Evolutionary conservation across 2,329 filamentous ascomycete species (phyloP).

Genomic region (Alternaria incomplexa): DNA sequence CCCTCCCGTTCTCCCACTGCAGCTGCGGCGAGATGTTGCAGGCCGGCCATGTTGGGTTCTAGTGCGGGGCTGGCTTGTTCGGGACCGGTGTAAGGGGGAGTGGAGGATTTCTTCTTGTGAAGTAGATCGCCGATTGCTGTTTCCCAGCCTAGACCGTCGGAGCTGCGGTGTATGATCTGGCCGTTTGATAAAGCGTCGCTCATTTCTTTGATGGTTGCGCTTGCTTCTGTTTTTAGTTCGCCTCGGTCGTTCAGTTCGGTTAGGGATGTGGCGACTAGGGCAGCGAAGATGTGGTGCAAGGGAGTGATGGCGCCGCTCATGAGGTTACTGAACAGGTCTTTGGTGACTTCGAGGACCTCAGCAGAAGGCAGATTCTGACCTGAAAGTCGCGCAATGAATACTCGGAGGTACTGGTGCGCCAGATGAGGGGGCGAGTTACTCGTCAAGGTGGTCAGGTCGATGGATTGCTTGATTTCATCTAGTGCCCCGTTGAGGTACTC

Average conservation of each 20-base stretch:
- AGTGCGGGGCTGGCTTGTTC: constrained; percentile 35
- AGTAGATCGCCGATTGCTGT: constrained; percentile 40
- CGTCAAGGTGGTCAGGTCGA: constrained; percentile 37
- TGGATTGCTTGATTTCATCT: constrained; percentile 39
- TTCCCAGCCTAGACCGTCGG: constrained; percentile 45
- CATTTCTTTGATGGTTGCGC: constrained; percentile 47
- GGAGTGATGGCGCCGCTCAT: constrained; percentile 37
- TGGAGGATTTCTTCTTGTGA: constrained; percentile 36
- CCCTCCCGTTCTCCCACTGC: constrained; percentile 47
- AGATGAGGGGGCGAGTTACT: constrained; percentile 41
- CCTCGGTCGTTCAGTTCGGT: constrained; percentile 43
- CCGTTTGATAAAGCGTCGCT: constrained; percentile 40
- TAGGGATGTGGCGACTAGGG: constrained; percentile 43
- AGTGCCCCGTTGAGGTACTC: constrained; percentile 41
- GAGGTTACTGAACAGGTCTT: constrained; percentile 38
- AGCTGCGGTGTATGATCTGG: constrained; percentile 38
- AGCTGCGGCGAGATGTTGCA: constrained; percentile 48
- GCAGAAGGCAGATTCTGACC: constrained; percentile 26
- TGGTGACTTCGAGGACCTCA: constrained; percentile 35
- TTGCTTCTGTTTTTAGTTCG: constrained; percentile 45
- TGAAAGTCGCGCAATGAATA: constrained; percentile 41
- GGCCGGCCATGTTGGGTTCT: constrained; percentile 47
- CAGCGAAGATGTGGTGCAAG: constrained; percentile 45
- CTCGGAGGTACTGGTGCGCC: constrained; percentile 45
- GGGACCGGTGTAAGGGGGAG: constrained; percentile 21